phyloP scores from a whole-genome alignment of 768 basidiomycete genomes.

The Guyanaporus albipodus region DNA sequence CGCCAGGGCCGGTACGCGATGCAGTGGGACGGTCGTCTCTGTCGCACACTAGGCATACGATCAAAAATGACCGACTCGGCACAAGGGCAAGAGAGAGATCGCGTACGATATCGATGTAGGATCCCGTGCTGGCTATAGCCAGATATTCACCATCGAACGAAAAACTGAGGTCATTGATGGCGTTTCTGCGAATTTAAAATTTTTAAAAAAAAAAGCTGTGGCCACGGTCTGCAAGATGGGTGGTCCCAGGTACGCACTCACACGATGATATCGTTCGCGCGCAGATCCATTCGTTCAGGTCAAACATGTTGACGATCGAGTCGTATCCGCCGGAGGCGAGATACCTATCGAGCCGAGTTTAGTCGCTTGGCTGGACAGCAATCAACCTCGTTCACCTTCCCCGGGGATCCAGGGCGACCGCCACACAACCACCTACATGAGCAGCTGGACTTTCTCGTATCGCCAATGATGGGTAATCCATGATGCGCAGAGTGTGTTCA shows the following conservation, averaged over 20 bases:
- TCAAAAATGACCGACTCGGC: neutral
- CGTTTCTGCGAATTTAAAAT: too few species aligned
- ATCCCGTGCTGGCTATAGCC: slow-evolving; percentile 67
- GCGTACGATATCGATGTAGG: slow-evolving; percentile 75
- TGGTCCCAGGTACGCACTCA: slow-evolving; percentile 53
- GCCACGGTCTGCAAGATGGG: neutral
- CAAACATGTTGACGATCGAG: slow-evolving; percentile 80
- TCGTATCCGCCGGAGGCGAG: slow-evolving; percentile 78
- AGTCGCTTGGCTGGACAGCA: neutral
- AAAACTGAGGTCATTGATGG: slow-evolving; percentile 72
- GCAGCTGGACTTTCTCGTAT: slow-evolving; percentile 62
- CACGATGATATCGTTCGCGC: slow-evolving; percentile 70
- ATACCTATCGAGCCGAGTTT: slow-evolving; percentile 43
- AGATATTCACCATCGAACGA: slow-evolving; percentile 82
- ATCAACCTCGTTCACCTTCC: slow-evolving; percentile 45
- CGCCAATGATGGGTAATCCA: slow-evolving; percentile 63
- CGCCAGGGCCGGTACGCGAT: slow-evolving; percentile 70
- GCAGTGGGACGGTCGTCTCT: slow-evolving; percentile 69
- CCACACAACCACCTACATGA: slow-evolving; percentile 77
- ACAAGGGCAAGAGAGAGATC: neutral
- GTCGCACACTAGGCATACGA: slow-evolving; percentile 58
- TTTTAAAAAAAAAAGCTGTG: slow-evolving; percentile 1
- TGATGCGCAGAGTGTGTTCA: slow-evolving; percentile 61
- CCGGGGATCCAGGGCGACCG: slow-evolving; percentile 75
- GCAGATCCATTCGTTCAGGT: slow-evolving; percentile 77